Evolutionary conservation across 2,329 filamentous ascomycete species (phyloP).

Genomic region (Xylaria sp.): DNA sequence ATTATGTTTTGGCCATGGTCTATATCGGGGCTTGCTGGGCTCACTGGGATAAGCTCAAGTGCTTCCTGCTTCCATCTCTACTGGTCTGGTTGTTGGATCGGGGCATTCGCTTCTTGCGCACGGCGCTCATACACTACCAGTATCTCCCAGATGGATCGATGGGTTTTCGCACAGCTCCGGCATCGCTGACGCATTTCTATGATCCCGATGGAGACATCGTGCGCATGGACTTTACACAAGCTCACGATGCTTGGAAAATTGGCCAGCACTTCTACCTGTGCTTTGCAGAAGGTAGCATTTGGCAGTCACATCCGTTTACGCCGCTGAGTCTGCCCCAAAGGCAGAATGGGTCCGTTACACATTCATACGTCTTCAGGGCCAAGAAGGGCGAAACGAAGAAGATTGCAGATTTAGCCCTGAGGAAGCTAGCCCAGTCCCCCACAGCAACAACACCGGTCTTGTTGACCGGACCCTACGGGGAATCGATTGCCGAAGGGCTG

Average conservation of each 20-base stretch:
- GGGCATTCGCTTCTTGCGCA: slow-evolving; percentile 65
- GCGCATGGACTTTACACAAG: slow-evolving; percentile 71
- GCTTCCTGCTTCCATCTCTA: slow-evolving; percentile 74
- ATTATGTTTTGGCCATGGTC: slow-evolving; percentile 77
- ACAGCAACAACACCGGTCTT: slow-evolving; percentile 63
- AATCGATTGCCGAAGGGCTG: slow-evolving; percentile 56
- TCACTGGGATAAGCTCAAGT: slow-evolving; percentile 75
- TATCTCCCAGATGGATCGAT: slow-evolving; percentile 57
- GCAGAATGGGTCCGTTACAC: slow-evolving; percentile 54
- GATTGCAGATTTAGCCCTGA: slow-evolving; percentile 32
- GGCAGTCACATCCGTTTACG: slow-evolving; percentile 79
- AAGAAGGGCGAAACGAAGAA: slow-evolving; percentile 69
- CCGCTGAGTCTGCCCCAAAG: slow-evolving; percentile 64
- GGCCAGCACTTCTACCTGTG: slow-evolving; percentile 79
- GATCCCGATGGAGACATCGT: slow-evolving; percentile 69
- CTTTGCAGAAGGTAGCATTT: slow-evolving; percentile 73
- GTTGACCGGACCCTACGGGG: slow-evolving; percentile 72
- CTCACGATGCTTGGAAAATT: slow-evolving; percentile 67
- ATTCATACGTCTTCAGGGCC: slow-evolving; percentile 68
- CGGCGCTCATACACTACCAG: slow-evolving; percentile 69
- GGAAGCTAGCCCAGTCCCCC: slow-evolving; percentile 14
- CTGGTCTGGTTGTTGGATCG: slow-evolving; percentile 74
- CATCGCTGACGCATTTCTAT: slow-evolving; percentile 62
- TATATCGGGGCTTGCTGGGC: slow-evolving; percentile 81
- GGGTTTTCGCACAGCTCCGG: slow-evolving; percentile 65